These are phyloP conservation scores for Ceratocystis destructans DNA, from an alignment of 2,329 filamentous ascomycete species.

Conservation along the genomic window DNA sequence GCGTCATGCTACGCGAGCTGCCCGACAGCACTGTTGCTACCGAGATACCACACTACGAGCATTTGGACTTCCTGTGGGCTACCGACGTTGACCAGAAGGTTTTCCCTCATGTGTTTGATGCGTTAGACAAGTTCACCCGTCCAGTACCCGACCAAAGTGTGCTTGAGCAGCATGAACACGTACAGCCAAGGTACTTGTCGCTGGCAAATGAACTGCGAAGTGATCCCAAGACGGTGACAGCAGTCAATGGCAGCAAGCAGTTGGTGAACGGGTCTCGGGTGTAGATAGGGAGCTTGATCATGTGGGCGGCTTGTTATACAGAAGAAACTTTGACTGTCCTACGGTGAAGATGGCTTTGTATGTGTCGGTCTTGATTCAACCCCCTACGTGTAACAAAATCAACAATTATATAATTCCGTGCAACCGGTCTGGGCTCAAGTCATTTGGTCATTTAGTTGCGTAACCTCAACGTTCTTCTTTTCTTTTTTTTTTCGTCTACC, in stretches of 20 bases:
- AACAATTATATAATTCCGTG: background rate
- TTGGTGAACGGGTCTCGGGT: background rate
- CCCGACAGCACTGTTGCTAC: constrained; percentile 73
- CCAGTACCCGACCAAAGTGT: constrained; percentile 43
- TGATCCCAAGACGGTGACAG: background rate
- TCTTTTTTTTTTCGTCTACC: no score
- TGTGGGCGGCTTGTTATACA: no score
- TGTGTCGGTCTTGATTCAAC: background rate
- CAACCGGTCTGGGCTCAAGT: no score
- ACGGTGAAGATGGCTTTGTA: no score
- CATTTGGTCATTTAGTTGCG: background rate
- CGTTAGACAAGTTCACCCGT: constrained; percentile 57
- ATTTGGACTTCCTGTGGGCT: constrained; percentile 94
- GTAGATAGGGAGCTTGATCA: no score
- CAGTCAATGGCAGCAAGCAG: background rate
- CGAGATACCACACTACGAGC: constrained; percentile 84
- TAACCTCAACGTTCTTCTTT: background rate
- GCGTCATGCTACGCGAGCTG: constrained; percentile 78
- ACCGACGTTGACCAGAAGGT: constrained; percentile 70
- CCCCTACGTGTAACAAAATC: background rate
- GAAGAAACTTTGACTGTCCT: no score
- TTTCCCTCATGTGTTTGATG: constrained; percentile 83
- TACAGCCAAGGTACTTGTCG: constrained; percentile 36
- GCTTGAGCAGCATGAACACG: constrained; percentile 43
- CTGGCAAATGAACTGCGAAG: constrained; percentile 12